Percentiles rank a stretch among this genome's conserved stretches.
phyloP scores from a whole-genome alignment of 23 red algal species.

The Cyanidioschyzon merolae region DNA sequence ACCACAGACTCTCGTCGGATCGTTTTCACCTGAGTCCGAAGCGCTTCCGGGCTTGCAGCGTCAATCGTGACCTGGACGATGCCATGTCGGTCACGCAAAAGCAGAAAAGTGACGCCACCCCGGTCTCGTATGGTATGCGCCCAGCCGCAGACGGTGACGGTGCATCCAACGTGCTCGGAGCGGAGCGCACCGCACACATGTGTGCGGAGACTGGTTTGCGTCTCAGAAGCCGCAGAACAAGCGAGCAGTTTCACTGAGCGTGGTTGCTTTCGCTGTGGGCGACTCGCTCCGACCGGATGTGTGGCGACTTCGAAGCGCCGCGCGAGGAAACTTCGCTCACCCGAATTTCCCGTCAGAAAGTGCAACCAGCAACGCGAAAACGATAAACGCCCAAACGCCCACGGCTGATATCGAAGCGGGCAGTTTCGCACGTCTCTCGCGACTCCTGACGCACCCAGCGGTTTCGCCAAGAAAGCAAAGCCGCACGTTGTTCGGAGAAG shows the following conservation, averaged over 20 bases:
- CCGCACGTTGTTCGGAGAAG: not conserved
- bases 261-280: too few relatives aligned
- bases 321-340: too few relatives aligned
- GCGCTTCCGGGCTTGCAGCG: conserved; percentile 25
- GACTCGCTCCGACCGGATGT: too few relatives aligned
- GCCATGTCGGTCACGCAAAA: conserved; percentile 85
- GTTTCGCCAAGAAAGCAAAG: not conserved
- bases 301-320: too few relatives aligned
- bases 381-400: not conserved
- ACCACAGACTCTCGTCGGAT: conserved; percentile 86
- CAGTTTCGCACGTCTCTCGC: not conserved
- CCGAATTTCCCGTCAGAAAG: too few relatives aligned
- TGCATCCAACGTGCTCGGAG: conserved; percentile 27
- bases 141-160: conserved; percentile 67
- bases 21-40: conserved; percentile 38
- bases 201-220: conserved; percentile 25
- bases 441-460: not conserved
- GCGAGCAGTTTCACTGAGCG: too few relatives aligned
- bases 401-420: not conserved
- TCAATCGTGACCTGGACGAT: conserved; percentile 68
- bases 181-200: conserved; percentile 69
- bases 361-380: not conserved
- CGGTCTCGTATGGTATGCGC: conserved; percentile 86
- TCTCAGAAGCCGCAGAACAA: not conserved
- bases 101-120: conserved; percentile 73